Evolutionary conservation across 108 stramenopile genomes (phyloP).

Genomic region (Licmophora abbreviata): DNA sequence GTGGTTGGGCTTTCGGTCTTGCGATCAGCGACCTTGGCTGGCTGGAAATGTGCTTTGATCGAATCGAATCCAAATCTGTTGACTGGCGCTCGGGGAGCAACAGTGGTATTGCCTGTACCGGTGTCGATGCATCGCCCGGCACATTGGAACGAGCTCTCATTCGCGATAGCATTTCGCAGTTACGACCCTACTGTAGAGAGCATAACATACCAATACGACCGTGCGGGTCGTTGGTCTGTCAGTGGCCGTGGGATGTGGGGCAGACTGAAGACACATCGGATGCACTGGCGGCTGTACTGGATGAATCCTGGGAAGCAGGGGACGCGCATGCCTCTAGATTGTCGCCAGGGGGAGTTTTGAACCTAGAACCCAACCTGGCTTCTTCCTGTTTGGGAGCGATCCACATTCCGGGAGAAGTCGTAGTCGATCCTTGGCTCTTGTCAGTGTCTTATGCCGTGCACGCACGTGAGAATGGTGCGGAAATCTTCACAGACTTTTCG

Average conservation of each 20-base stretch:
- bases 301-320: conserved; percentile 62
- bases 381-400: conserved; percentile 40
- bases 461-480: conserved; percentile 55
- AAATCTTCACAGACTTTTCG: conserved; percentile 23
- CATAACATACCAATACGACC: conserved; percentile 51
- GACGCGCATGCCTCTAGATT: conserved; percentile 55
- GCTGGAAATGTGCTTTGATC: conserved; percentile 45
- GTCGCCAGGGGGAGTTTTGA: conserved; percentile 17
- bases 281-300: conserved; percentile 26
- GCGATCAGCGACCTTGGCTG: conserved; percentile 47
- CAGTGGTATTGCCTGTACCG: conserved; percentile 72
- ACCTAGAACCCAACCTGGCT: conserved; percentile 47
- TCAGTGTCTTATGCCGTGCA: conserved; percentile 60
- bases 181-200: conserved; percentile 39
- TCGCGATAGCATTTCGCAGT: conserved; percentile 50
- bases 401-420: conserved; percentile 72
- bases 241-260: conserved; percentile 40
- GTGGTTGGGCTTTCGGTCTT: conserved; percentile 66
- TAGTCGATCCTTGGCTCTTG: conserved; percentile 80
- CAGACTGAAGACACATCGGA: conserved; percentile 5
- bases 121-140: conserved; percentile 66
- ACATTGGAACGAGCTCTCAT: conserved; percentile 67
- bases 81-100: conserved; percentile 54
- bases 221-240: conserved; percentile 65
- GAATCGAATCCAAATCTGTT: conserved; percentile 50